Evolutionary conservation across 768 basidiomycete species (phyloP).

Genomic region (Xerocomus potaroensis): DNA sequence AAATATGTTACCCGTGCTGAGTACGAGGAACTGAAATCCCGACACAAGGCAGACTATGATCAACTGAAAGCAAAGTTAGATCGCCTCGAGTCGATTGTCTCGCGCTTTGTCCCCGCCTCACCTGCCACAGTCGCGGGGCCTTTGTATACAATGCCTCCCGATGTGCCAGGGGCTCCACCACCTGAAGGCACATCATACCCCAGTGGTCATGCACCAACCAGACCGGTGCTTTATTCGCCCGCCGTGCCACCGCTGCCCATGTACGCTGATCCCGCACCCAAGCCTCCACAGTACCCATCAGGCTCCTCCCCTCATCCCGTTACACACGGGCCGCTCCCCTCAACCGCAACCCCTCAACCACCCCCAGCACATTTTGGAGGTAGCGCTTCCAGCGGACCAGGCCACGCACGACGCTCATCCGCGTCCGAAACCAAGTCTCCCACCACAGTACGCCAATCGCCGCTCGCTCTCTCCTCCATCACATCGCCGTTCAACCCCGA

Average conservation of each 20-base stretch:
- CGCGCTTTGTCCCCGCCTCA: slow-evolving; percentile 33
- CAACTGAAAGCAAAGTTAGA: slow-evolving; percentile 65
- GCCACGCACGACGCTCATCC: slow-evolving; percentile 27
- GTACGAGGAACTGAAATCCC: slow-evolving; percentile 68
- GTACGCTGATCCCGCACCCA: slow-evolving; percentile 25
- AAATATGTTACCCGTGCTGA: slow-evolving; percentile 78
- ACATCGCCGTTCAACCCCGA: slow-evolving; percentile 37
- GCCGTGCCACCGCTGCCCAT: slow-evolving; percentile 17
- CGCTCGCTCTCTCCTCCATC: slow-evolving; percentile 40
- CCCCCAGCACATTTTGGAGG: slow-evolving; percentile 6
- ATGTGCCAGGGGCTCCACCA: slow-evolving; percentile 26
- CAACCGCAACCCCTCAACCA: slow-evolving; percentile 18
- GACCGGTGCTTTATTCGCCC: slow-evolving; percentile 25
- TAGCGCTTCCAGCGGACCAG: slow-evolving; percentile 12
- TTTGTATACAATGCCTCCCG: slow-evolving; percentile 28
- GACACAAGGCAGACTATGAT: slow-evolving; percentile 36
- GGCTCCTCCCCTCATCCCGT: slow-evolving; percentile 26
- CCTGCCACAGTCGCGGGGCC: slow-evolving; percentile 29
- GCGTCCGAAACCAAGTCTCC: slow-evolving; percentile 31
- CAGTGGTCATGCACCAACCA: slow-evolving; percentile 22
- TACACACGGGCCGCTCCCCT: slow-evolving; percentile 18
- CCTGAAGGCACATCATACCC: slow-evolving; percentile 28
- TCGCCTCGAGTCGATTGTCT: slow-evolving; percentile 53
- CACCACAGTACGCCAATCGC: slow-evolving; percentile 33
- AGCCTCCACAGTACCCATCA: slow-evolving; percentile 26